phyloP scores from a whole-genome alignment of 139 green algal species.

The Chlamydomonas schloesseri region DNA sequence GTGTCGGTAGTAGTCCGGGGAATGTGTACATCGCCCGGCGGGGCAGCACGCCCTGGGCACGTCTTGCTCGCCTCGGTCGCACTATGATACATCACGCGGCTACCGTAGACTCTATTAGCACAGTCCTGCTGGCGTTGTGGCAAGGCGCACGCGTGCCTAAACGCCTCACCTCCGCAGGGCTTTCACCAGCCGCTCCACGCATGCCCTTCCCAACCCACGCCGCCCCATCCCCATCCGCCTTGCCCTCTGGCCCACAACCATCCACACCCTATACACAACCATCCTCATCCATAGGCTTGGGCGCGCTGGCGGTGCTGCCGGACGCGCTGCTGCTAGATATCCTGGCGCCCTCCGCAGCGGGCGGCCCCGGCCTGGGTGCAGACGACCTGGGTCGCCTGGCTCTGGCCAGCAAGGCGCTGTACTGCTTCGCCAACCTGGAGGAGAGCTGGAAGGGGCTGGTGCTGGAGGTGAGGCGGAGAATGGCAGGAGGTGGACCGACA shows the following conservation, averaged over 20 bases:
- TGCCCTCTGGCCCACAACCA: neutral
- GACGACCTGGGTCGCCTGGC: conserved; percentile 65
- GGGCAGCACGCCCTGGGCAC: too few species aligned
- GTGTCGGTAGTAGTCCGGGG: too few species aligned
- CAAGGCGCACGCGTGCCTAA: too few species aligned
- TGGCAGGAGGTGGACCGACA: neutral
- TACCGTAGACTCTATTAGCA: too few species aligned
- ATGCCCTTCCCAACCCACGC: too few species aligned
- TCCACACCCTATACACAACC: neutral
- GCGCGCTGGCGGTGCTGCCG: conserved; percentile 73
- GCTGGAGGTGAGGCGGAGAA: conserved; percentile 70
- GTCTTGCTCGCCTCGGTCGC: too few species aligned
- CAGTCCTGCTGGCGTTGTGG: too few species aligned
- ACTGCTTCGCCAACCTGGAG: conserved; percentile 85
- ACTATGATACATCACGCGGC: too few species aligned
- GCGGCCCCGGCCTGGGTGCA: conserved; percentile 41
- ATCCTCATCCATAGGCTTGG: conserved; percentile 74
- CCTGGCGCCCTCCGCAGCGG: conserved; percentile 49
- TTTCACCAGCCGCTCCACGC: too few species aligned
- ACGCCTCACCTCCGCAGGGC: too few species aligned
- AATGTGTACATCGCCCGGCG: too few species aligned
- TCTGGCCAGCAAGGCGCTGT: conserved; percentile 70
- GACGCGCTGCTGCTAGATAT: conserved; percentile 87
- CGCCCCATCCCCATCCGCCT: too few species aligned
- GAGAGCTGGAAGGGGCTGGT: conserved; percentile 92